Conservation (phyloP, 116 monocot genomes). For the Cymodocea nodosa region DNA sequence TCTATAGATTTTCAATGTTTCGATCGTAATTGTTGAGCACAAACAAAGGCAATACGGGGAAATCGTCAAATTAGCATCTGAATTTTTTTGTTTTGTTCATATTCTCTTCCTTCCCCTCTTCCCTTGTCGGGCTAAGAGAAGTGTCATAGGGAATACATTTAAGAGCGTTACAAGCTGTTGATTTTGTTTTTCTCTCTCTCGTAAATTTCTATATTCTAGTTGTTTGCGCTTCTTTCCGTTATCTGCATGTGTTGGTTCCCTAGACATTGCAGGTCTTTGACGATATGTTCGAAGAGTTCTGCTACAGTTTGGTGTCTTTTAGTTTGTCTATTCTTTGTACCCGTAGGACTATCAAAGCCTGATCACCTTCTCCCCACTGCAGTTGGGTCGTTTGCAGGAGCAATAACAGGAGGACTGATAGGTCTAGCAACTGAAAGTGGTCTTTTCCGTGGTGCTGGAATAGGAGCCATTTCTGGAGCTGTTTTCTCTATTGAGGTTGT, state of each 20-base stretch:
- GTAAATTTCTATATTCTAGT: background rate
- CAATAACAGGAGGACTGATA: slow-evolving; percentile 55
- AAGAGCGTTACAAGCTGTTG: background rate
- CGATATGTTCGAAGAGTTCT: background rate
- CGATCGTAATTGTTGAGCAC: background rate
- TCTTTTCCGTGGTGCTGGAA: slow-evolving; percentile 43
- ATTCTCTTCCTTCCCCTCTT: no score
- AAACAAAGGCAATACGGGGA: background rate
- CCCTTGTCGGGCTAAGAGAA: background rate
- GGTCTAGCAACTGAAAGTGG: slow-evolving; percentile 68
- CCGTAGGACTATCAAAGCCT: background rate
- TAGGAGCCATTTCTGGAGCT: slow-evolving; percentile 84
- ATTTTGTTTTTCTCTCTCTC: background rate
- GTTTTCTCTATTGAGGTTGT: slow-evolving; percentile 67
- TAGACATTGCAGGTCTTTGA: background rate
- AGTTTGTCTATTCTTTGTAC: background rate
- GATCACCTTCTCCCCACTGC: slow-evolving; percentile 6
- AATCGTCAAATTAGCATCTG: background rate
- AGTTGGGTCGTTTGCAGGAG: slow-evolving; percentile 58
- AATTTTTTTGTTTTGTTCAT: background rate
- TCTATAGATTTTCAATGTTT: background rate
- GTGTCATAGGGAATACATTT: no score
- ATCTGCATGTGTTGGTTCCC: background rate
- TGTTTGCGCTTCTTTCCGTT: background rate
- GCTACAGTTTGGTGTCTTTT: background rate